phyloP scores from a whole-genome alignment of 306 rosid genomes.

The Sphenostylis stenocarpa region DNA sequence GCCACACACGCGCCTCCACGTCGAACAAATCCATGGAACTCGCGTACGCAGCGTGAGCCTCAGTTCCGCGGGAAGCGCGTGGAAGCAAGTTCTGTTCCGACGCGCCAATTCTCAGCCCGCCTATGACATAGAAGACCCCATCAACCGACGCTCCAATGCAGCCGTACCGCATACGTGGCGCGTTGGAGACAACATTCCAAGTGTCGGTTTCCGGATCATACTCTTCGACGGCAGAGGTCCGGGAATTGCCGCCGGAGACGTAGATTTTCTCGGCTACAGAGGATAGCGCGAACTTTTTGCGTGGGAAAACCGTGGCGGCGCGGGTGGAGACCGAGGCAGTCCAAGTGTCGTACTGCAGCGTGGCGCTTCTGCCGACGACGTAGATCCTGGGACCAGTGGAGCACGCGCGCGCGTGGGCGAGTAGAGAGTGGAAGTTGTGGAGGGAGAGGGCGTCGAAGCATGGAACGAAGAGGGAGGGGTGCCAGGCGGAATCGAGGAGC shows the following conservation, averaged over 20 bases:
- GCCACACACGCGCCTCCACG: conserved; percentile 60
- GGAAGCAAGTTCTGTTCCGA: conserved; percentile 28
- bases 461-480: conserved; percentile 39
- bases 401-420: conserved; percentile 56
- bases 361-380: conserved; percentile 54
- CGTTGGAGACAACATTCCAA: conserved; percentile 52
- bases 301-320: conserved; percentile 48
- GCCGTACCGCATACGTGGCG: conserved; percentile 60
- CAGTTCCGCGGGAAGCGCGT: conserved; percentile 40
- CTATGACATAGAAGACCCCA: conserved; percentile 58
- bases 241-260: conserved; percentile 60
- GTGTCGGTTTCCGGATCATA: conserved; percentile 47
- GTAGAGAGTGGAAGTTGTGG: conserved; percentile 36
- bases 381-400: conserved; percentile 54
- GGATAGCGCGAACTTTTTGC: conserved; percentile 67
- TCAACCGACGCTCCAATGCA: conserved; percentile 67
- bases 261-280: conserved; percentile 52
- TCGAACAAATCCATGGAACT: conserved; percentile 81
- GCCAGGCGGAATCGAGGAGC: conserved; percentile 45
- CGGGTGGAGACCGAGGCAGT: conserved; percentile 39
- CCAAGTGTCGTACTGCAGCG: conserved; percentile 67
- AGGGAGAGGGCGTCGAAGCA: conserved; percentile 37
- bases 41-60: conserved; percentile 60
- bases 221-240: conserved; percentile 52
- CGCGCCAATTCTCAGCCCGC: conserved; percentile 64